Evolutionary conservation across 306 rosid species (phyloP).

Genomic region (Gynostemma pentaphyllum): DNA sequence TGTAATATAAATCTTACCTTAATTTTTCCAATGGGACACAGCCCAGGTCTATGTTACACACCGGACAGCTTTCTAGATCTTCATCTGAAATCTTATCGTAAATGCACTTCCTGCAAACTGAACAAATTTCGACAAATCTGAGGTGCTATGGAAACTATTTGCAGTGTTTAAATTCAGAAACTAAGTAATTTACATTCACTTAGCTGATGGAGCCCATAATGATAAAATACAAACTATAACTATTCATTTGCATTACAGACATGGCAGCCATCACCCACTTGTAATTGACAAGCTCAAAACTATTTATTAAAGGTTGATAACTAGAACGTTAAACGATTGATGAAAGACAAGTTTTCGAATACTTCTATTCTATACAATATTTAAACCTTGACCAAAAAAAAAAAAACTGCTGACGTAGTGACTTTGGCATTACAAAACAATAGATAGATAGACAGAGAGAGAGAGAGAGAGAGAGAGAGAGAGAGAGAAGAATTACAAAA

Average conservation of each 20-base stretch:
- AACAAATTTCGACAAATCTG: constrained; percentile 3
- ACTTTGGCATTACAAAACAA: neutral
- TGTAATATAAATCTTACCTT: constrained; percentile 35
- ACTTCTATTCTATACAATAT: neutral
- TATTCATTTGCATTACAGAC: neutral
- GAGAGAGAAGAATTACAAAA: neutral
- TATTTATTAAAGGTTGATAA: neutral
- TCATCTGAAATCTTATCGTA: constrained; percentile 43
- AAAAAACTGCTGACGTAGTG: neutral
- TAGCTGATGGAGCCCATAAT: neutral
- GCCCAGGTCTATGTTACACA: constrained; percentile 57
- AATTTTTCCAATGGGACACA: constrained; percentile 46
- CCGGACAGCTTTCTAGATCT: constrained; percentile 56
- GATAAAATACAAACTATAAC: neutral
- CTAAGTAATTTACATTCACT: neutral
- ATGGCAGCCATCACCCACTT: neutral
- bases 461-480: neutral
- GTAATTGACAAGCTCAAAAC: neutral
- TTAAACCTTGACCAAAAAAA: neutral
- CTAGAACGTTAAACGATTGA: neutral
- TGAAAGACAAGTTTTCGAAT: neutral
- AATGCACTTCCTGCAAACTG: constrained; percentile 95
- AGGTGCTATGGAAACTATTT: neutral
- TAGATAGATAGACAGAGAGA: neutral
- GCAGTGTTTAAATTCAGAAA: neutral